These are phyloP conservation scores for Kwoniella mangroviensis DNA, from an alignment of 768 basidiomycete genomes.

Conservation along the genomic window DNA sequence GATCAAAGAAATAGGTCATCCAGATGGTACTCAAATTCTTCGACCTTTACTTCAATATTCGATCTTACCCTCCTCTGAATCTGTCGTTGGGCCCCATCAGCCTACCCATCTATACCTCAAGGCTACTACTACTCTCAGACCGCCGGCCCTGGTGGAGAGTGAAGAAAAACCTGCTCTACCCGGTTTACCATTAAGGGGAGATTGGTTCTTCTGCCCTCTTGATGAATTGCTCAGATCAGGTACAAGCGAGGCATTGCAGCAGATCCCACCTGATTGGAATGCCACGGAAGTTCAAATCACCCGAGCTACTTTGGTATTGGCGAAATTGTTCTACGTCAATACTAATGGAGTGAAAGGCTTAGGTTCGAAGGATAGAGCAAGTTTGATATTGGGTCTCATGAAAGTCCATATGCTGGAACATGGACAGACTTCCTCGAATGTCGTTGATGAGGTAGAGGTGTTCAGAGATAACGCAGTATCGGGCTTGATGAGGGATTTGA, in stretches of 20 bases:
- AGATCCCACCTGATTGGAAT: slow-evolving; percentile 73
- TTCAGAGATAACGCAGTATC: slow-evolving; percentile 76
- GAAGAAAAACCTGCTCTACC: slow-evolving; percentile 61
- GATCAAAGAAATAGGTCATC: slow-evolving; percentile 30
- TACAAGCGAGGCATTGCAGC: slow-evolving; percentile 70
- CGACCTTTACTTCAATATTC: slow-evolving; percentile 55
- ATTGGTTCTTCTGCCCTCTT: slow-evolving; percentile 74
- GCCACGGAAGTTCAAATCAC: slow-evolving; percentile 78
- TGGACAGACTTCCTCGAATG: slow-evolving; percentile 62
- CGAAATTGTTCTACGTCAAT: slow-evolving; percentile 55
- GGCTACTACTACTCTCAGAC: slow-evolving; percentile 64
- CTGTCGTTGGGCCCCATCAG: slow-evolving; percentile 36
- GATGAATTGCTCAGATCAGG: slow-evolving; percentile 81
- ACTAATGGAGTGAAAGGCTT: slow-evolving; percentile 48
- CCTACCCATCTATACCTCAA: slow-evolving; percentile 58
- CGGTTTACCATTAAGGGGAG: slow-evolving; percentile 61
- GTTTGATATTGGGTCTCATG: slow-evolving; percentile 78
- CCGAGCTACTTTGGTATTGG: slow-evolving; percentile 70
- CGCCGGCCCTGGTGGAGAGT: slow-evolving; percentile 48
- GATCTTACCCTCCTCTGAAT: slow-evolving; percentile 44
- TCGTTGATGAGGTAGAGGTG: slow-evolving; percentile 56
- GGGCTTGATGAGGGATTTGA: slow-evolving; percentile 57
- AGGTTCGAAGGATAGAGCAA: slow-evolving; percentile 59
- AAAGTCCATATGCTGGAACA: slow-evolving; percentile 96
- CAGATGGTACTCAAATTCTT: slow-evolving; percentile 51